Conservation (phyloP, 176 grass and related monocot species). For the Triticum dicoccoides region DNA sequence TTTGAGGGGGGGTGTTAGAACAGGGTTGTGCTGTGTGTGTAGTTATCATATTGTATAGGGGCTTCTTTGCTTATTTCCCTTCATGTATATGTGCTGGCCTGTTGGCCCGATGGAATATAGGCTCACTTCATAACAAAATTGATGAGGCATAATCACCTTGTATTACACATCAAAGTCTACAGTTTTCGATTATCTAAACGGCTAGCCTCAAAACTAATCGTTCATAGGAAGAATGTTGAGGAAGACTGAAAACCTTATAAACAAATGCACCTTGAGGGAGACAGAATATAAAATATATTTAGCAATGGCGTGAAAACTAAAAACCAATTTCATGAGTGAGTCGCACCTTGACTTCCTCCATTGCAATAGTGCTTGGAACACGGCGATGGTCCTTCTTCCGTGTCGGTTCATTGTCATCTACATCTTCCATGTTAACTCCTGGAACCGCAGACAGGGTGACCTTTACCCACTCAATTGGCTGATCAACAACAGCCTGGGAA, state of each 20-base stretch:
- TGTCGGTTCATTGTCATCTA: conserved; percentile 70
- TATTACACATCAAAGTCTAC: not conserved
- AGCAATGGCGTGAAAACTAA: not conserved
- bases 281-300: not conserved
- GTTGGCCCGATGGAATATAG: too few species aligned
- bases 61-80: too few species aligned
- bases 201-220: not conserved
- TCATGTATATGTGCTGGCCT: too few species aligned
- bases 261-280: not conserved
- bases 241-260: not conserved
- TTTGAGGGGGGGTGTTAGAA: too few species aligned
- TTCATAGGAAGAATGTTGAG: conserved; percentile 13
- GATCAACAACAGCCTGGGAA: conserved; percentile 31
- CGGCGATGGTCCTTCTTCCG: conserved; percentile 86
- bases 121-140: not conserved
- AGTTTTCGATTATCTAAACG: not conserved
- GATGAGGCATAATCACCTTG: conserved; percentile 19
- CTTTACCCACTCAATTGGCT: conserved; percentile 76
- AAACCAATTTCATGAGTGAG: not conserved
- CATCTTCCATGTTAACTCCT: conserved; percentile 93
- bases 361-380: conserved; percentile 96
- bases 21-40: too few species aligned
- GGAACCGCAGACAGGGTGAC: conserved; percentile 81
- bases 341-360: conserved; percentile 97
- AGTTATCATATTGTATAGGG: too few species aligned